Evolutionary conservation across 306 rosid species (phyloP).

Genomic region (Delonix regia): DNA sequence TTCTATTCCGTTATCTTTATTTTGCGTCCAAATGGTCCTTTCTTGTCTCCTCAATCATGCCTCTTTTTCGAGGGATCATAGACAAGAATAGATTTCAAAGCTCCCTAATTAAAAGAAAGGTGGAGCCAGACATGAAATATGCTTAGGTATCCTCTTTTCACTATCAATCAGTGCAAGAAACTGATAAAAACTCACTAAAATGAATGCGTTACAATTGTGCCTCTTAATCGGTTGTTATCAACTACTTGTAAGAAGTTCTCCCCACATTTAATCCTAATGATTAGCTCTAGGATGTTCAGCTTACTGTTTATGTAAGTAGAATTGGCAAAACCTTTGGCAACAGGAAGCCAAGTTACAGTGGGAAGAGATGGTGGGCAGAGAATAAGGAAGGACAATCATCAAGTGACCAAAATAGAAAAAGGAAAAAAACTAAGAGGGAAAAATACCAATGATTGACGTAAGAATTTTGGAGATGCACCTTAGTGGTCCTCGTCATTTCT

Average conservation of each 20-base stretch:
- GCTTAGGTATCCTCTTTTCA: not conserved
- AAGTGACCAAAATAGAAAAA: slow-evolving; percentile 39
- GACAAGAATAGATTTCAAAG: not conserved
- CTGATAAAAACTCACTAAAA: too few relatives aligned
- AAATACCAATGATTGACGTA: slow-evolving; percentile 48
- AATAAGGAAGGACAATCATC: slow-evolving; percentile 47
- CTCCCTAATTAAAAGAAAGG: not conserved
- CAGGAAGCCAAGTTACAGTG: slow-evolving; percentile 7
- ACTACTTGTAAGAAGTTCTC: not conserved
- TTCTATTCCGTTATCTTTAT: not conserved
- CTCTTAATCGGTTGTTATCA: too few relatives aligned
- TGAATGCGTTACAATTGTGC: too few relatives aligned
- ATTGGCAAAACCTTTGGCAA: not conserved
- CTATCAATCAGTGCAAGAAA: too few relatives aligned
- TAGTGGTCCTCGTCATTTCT: slow-evolving; percentile 25
- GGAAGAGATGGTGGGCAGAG: slow-evolving; percentile 36
- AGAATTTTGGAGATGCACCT: slow-evolving; percentile 40
- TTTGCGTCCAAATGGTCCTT: not conserved
- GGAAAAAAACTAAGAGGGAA: not conserved
- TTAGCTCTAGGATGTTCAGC: not conserved
- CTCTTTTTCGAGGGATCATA: not conserved
- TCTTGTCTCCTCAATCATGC: not conserved
- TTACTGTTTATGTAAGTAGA: not conserved
- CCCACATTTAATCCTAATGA: not conserved
- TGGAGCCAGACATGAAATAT: not conserved